These are phyloP conservation scores for Anastatica hierochuntica DNA, from an alignment of 345 rosid genomes.

Conservation along the genomic window DNA sequence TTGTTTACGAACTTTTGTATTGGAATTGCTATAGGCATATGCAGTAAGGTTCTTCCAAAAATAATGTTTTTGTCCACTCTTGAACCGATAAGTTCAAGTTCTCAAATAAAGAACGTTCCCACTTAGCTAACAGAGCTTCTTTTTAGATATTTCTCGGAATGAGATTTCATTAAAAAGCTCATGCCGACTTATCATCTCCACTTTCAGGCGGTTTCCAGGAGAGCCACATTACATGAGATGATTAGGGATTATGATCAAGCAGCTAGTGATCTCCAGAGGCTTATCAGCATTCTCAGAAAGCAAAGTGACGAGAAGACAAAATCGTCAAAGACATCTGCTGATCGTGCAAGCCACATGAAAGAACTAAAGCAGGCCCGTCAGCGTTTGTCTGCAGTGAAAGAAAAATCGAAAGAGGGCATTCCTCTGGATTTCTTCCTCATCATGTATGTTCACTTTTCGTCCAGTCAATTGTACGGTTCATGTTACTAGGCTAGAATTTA, in stretches of 20 bases:
- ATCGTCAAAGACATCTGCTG: conserved; percentile 31
- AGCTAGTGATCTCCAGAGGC: conserved; percentile 59
- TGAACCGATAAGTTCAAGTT: too few species aligned
- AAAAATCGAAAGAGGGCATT: conserved; percentile 50
- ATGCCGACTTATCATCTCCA: conserved; percentile 4
- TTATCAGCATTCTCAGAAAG: conserved; percentile 48
- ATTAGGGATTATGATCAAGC: conserved; percentile 89
- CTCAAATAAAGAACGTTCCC: too few species aligned
- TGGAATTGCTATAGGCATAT: too few species aligned
- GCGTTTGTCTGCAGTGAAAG: conserved; percentile 53
- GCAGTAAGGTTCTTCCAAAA: too few species aligned
- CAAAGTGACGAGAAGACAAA: conserved; percentile 34
- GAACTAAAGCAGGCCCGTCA: conserved; percentile 65
- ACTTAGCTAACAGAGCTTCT: too few species aligned
- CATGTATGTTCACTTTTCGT: conserved; percentile 42
- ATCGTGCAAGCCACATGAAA: conserved; percentile 30
- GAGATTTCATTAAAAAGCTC: too few species aligned
- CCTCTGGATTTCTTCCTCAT: conserved; percentile 62
- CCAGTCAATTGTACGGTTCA: too few species aligned
- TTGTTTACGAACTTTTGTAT: too few species aligned
- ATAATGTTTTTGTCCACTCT: too few species aligned
- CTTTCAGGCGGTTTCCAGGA: conserved; percentile 79
- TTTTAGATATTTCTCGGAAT: too few species aligned
- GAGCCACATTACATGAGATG: conserved; percentile 80
- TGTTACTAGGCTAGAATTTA: too few species aligned